Conservation (phyloP, 768 basidiomycete genomes). For the Russula lepida region DNA sequence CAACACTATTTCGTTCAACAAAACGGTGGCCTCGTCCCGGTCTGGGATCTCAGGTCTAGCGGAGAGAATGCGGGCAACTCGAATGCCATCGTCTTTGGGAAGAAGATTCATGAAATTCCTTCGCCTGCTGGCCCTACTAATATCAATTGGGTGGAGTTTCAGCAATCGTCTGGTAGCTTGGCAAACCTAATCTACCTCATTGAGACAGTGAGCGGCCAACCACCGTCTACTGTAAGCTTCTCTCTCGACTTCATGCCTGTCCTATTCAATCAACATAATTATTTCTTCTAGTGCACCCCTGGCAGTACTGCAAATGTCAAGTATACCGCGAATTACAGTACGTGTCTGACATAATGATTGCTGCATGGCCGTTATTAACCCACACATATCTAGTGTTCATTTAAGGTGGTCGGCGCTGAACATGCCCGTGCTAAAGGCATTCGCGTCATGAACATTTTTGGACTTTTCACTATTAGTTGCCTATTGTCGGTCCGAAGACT, state of each 20-base stretch:
- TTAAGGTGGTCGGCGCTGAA: neutral
- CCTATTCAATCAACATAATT: neutral
- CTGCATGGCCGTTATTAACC: neutral
- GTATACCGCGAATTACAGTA: conserved; percentile 17
- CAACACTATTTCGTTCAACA: conserved; percentile 11
- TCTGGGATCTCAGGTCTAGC: conserved; percentile 17
- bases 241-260: neutral
- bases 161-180: neutral
- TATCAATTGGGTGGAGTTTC: conserved; percentile 16
- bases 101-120: neutral
- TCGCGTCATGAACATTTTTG: no score
- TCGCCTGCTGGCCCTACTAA: neutral
- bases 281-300: conserved; percentile 5
- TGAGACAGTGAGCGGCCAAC: conserved; percentile 8
- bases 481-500: no score
- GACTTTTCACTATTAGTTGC: no score
- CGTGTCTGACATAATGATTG: neutral
- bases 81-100: conserved; percentile 6
- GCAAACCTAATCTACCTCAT: conserved; percentile 12
- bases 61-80: neutral
- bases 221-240: conserved; percentile 2
- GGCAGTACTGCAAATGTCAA: conserved; percentile 1
- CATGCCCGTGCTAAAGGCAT: neutral
- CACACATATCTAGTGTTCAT: neutral
- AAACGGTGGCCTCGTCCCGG: neutral